Conservation (phyloP, 768 basidiomycete genomes). For the Lactifluus echinatus region DNA sequence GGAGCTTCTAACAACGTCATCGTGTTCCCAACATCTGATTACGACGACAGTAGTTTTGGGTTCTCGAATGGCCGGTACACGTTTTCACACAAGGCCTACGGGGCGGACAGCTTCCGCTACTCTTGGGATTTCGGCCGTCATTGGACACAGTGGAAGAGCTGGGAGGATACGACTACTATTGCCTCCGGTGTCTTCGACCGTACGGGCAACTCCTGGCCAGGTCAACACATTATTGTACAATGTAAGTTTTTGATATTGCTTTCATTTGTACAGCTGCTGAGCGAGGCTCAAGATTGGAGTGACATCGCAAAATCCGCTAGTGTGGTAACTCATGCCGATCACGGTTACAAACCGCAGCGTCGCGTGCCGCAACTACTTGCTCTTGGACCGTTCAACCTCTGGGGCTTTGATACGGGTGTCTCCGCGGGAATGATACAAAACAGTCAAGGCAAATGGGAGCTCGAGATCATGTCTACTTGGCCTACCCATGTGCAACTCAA, state of each 20-base stretch:
- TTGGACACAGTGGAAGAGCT: slow-evolving; percentile 75
- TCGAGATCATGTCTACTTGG: slow-evolving; percentile 87
- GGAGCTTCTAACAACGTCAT: slow-evolving; percentile 68
- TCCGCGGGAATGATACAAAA: slow-evolving; percentile 57
- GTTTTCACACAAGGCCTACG: slow-evolving; percentile 75
- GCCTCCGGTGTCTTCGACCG: slow-evolving; percentile 45
- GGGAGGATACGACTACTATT: slow-evolving; percentile 66
- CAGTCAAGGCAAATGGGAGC: slow-evolving; percentile 64
- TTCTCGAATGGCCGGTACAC: slow-evolving; percentile 55
- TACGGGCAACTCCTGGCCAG: slow-evolving; percentile 57
- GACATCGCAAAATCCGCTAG: slow-evolving; percentile 49
- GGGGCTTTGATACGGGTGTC: slow-evolving; percentile 87
- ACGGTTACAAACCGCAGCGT: slow-evolving; percentile 49
- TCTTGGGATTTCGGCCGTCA: slow-evolving; percentile 78
- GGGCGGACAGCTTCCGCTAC: slow-evolving; percentile 83
- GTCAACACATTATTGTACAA: slow-evolving; percentile 82
- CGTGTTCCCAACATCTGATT: slow-evolving; percentile 78
- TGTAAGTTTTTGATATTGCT: slow-evolving; percentile 42
- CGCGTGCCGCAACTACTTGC: slow-evolving; percentile 83
- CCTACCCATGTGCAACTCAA: slow-evolving; percentile 84
- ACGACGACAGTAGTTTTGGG: slow-evolving; percentile 52
- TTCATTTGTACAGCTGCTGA: neutral
- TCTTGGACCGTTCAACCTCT: slow-evolving; percentile 83
- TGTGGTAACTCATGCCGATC: slow-evolving; percentile 72
- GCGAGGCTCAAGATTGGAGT: slow-evolving; percentile 67